phyloP scores from a whole-genome alignment of 768 basidiomycete species.

The Rhodosporidiobolus odoratus region DNA sequence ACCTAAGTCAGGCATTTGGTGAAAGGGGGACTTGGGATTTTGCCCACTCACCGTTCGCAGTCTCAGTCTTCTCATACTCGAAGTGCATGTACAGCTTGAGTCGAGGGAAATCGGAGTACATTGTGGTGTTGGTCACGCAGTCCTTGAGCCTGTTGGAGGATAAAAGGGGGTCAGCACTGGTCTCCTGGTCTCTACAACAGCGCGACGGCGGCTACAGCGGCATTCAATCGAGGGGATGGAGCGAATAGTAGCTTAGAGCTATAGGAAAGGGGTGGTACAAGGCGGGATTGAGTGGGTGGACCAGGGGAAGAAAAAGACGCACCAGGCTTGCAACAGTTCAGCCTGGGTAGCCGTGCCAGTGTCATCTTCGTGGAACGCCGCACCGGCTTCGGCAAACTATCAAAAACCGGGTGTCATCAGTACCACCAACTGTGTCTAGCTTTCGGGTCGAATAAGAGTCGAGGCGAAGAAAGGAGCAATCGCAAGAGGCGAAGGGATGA shows the following conservation, averaged over 20 bases:
- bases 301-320: background rate
- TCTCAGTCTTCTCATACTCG: conserved; percentile 44
- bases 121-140: conserved; percentile 38
- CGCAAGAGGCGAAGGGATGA: background rate
- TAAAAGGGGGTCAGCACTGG: background rate
- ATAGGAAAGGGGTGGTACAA: no score
- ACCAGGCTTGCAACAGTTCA: conserved; percentile 38
- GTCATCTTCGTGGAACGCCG: conserved; percentile 40
- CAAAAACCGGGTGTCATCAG: background rate
- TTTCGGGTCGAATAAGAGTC: background rate
- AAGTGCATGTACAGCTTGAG: conserved; percentile 44
- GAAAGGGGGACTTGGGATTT: no score
- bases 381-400: conserved; percentile 42
- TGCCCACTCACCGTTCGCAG: no score
- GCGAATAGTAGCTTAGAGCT: no score
- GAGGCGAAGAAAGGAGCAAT: background rate
- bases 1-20: no score
- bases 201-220: no score
- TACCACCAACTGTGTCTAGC: no score
- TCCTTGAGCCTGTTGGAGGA: conserved; percentile 34
- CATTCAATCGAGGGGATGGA: background rate
- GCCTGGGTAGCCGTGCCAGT: conserved; percentile 19
- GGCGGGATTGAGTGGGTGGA: background rate
- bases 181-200: no score
- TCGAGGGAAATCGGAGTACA: conserved; percentile 40